Conservation (phyloP, 495 filamentous ascomycete genomes). For the Penicillium fimorum region DNA sequence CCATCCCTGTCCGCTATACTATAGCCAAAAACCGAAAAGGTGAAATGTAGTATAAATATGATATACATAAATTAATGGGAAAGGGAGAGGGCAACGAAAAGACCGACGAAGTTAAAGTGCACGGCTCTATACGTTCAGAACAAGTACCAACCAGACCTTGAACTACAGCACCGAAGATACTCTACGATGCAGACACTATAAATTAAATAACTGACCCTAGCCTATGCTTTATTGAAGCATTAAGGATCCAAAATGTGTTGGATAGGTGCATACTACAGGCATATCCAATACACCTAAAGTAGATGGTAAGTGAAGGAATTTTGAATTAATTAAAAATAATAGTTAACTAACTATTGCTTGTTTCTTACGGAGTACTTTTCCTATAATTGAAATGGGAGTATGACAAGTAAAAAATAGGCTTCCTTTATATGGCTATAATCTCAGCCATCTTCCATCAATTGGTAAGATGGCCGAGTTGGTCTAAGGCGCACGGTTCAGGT, state of each 20-base stretch:
- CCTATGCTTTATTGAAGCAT: background rate
- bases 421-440: too few species aligned
- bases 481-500: slow-evolving; percentile 33
- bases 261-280: too few species aligned
- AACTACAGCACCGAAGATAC: background rate
- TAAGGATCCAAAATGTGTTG: too few species aligned
- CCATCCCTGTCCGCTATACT: slow-evolving; percentile 20
- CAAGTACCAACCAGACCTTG: background rate
- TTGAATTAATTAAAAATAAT: too few species aligned
- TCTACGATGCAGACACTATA: background rate
- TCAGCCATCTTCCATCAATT: background rate
- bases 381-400: too few species aligned
- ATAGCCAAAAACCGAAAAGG: background rate
- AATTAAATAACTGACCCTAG: background rate
- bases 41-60: background rate
- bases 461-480: slow-evolving; percentile 36
- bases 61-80: background rate
- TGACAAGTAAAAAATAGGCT: too few species aligned
- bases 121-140: background rate
- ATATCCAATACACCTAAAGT: too few species aligned
- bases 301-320: too few species aligned
- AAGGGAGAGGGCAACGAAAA: background rate
- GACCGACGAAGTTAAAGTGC: background rate
- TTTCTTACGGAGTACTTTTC: too few species aligned
- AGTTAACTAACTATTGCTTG: too few species aligned